These are phyloP conservation scores for Melanomma pulvis-pyrius DNA, from an alignment of 495 filamentous ascomycete genomes.

Conservation along the genomic window DNA sequence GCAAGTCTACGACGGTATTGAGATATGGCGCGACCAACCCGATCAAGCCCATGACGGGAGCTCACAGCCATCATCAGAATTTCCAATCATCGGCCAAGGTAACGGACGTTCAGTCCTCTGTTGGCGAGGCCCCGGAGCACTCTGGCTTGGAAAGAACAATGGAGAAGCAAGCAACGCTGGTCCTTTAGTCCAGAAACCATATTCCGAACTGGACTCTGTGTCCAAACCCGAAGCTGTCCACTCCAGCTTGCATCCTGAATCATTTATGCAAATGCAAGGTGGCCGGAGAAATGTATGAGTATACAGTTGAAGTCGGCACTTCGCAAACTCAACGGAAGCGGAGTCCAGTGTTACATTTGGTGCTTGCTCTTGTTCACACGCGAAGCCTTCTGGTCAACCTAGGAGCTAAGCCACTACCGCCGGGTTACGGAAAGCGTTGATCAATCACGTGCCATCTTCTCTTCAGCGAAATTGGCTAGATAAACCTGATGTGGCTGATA, in stretches of 20 bases:
- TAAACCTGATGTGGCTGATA: too few species aligned
- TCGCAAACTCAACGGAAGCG: not conserved
- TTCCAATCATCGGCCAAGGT: slow-evolving; percentile 31
- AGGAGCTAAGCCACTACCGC: too few species aligned
- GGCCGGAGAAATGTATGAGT: too few species aligned
- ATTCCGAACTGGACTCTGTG: too few species aligned
- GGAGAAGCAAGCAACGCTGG: not conserved
- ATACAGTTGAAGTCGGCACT: too few species aligned
- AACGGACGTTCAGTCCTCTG: slow-evolving; percentile 37
- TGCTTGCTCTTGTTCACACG: not conserved
- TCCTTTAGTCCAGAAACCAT: not conserved
- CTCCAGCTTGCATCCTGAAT: too few species aligned
- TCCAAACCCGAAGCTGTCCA: not conserved
- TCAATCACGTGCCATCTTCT: too few species aligned
- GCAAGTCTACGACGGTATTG: slow-evolving; percentile 45
- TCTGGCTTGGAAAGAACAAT: slow-evolving; percentile 22
- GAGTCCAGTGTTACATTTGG: not conserved
- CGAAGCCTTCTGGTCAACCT: not conserved
- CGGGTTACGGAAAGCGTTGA: too few species aligned
- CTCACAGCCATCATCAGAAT: not conserved
- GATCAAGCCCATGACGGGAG: slow-evolving; percentile 13
- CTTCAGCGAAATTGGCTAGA: too few species aligned
- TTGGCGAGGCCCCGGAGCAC: slow-evolving; percentile 19
- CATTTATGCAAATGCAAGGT: too few species aligned
- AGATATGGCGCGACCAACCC: slow-evolving; percentile 58